phyloP scores from a whole-genome alignment of 805 yeast genomes.

The Maudiozyma serrabonitensis region DNA sequence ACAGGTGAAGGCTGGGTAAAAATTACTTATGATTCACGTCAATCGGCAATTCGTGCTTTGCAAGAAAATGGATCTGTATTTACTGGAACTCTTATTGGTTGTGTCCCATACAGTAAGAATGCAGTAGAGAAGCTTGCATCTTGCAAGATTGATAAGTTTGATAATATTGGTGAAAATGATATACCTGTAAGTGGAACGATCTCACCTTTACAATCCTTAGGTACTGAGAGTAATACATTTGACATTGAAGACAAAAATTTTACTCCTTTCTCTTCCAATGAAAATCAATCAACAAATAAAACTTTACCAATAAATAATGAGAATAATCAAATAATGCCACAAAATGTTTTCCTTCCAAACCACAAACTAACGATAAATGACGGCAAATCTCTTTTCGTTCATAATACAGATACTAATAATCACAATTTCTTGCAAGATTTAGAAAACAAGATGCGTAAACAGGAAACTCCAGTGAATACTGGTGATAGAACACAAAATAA shows the following conservation, averaged over 20 bases:
- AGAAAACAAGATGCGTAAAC: conserved; percentile 24
- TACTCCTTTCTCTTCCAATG: no score
- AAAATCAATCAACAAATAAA: no score
- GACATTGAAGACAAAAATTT: background rate
- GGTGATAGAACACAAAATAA: conserved; percentile 4
- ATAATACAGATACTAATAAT: conserved; percentile 15
- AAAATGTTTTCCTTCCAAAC: conserved; percentile 9
- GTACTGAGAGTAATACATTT: background rate
- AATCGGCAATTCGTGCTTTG: conserved; percentile 73
- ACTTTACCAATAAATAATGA: background rate
- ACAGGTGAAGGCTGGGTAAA: conserved; percentile 90
- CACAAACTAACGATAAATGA: conserved; percentile 32
- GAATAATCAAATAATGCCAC: background rate
- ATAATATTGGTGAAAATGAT: conserved; percentile 21
- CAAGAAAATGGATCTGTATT: conserved; percentile 71
- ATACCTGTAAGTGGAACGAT: conserved; percentile 1
- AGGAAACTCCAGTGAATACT: conserved; percentile 8
- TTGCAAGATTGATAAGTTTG: conserved; percentile 23
- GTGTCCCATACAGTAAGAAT: conserved; percentile 58
- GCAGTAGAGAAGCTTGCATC: conserved; percentile 50
- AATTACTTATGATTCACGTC: conserved; percentile 65
- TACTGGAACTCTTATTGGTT: conserved; percentile 54
- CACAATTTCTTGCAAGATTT: conserved; percentile 21
- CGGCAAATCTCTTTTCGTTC: conserved; percentile 34
- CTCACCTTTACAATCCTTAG: background rate